phyloP scores from a whole-genome alignment of 257 asterid genomes.

The Solanum neorickii region DNA sequence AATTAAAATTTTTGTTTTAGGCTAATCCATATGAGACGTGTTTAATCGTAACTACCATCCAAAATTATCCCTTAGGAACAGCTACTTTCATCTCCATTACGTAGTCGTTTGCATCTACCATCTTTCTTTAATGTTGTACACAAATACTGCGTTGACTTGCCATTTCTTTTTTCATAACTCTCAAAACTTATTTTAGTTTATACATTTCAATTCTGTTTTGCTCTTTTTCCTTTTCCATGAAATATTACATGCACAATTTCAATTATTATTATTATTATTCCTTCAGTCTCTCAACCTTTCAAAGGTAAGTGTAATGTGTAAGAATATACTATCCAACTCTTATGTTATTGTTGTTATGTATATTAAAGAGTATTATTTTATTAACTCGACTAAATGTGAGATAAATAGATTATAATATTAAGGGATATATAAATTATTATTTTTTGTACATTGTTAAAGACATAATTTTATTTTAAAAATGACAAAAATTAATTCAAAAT shows the following conservation, averaged over 20 bases:
- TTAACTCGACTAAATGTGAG: background rate
- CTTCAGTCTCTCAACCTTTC: background rate
- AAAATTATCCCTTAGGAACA: constrained; percentile 44
- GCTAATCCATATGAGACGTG: background rate
- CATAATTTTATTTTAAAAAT: no score
- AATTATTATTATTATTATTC: no score
- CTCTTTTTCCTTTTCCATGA: no score
- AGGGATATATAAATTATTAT: background rate
- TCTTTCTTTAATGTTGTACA: background rate
- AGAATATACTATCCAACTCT: background rate
- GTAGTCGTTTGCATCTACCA: background rate
- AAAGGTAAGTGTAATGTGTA: background rate
- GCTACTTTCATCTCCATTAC: background rate
- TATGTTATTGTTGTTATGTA: background rate
- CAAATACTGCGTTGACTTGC: background rate
- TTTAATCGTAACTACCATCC: constrained; percentile 69
- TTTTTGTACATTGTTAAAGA: no score
- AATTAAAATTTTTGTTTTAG: no score
- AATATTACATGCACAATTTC: no score
- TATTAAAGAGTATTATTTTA: no score
- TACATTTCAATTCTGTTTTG: background rate
- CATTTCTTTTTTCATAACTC: background rate
- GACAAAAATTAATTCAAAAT: no score
- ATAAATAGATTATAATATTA: background rate
- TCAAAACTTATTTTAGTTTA: background rate